A percentile compares a stretch with the other conserved stretches of the same genome.
Evolutionary conservation across 2,329 filamentous ascomycete genomes (phyloP).

Genomic region (Pseudogymnoascus sp.): DNA sequence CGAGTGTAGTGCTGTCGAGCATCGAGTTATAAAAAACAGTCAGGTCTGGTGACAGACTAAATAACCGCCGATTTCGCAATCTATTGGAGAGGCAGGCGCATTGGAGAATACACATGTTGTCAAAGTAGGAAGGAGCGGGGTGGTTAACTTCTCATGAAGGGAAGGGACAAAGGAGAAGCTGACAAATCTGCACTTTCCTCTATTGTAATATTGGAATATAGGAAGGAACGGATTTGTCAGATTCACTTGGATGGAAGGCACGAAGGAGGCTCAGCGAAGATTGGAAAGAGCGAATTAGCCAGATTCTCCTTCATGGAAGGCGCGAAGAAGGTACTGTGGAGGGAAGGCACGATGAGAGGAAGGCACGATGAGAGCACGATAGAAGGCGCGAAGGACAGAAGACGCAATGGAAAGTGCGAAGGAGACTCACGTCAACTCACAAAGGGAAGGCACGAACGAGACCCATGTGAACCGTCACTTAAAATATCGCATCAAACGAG

Average conservation of each 20-base stretch:
- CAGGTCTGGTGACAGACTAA: background rate
- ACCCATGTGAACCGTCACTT: background rate
- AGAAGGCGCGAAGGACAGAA: too few relatives aligned
- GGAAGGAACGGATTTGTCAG: too few relatives aligned
- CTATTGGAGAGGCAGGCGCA: background rate
- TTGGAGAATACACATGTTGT: background rate
- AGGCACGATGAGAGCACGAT: background rate
- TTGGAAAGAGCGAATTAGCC: background rate
- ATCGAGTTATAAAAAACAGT: background rate
- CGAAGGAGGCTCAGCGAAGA: background rate
- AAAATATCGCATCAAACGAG: background rate
- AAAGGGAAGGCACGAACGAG: background rate
- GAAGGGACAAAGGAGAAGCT: background rate
- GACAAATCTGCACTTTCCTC: too few relatives aligned
- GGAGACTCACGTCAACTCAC: background rate
- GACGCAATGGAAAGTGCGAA: background rate
- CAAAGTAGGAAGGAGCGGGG: background rate
- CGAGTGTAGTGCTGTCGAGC: background rate
- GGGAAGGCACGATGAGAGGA: background rate
- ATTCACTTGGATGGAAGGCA: too few relatives aligned
- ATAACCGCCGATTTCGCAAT: background rate
- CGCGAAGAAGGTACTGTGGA: background rate
- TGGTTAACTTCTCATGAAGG: background rate
- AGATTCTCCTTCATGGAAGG: background rate
- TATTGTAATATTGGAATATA: too few relatives aligned